These are phyloP conservation scores for Phytopythium sindhum DNA, from an alignment of 352 stramenopile species.

Conservation along the genomic window DNA sequence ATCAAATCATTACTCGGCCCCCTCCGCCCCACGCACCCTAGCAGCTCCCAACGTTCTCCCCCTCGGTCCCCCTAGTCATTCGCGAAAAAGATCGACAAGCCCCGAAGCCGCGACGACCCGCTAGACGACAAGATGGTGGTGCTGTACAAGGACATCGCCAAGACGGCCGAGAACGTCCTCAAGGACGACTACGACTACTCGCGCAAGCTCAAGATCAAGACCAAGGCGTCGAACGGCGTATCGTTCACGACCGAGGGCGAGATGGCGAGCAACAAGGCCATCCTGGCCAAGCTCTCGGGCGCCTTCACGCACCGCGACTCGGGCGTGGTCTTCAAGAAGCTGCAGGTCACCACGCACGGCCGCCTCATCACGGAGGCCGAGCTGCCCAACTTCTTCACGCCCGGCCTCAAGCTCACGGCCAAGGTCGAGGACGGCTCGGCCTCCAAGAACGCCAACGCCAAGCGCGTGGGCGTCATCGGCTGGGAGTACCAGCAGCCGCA, in stretches of 20 bases:
- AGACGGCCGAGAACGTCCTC: constrained; percentile 83
- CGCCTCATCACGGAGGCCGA: constrained; percentile 75
- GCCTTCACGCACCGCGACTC: constrained; percentile 61
- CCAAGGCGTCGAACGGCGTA: constrained; percentile 82
- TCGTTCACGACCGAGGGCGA: constrained; percentile 85
- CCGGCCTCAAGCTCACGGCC: constrained; percentile 76
- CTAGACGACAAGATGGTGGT: constrained; percentile 47
- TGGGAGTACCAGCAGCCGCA: constrained; percentile 69
- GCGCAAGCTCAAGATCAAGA: constrained; percentile 91
- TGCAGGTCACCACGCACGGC: constrained; percentile 83
- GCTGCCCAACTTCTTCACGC: constrained; percentile 74
- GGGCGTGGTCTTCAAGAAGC: constrained; percentile 82
- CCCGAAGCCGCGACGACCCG: constrained; percentile 8
- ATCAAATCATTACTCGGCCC: neutral
- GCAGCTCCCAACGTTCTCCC: constrained; percentile 5
- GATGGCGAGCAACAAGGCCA: constrained; percentile 85
- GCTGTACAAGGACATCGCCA: constrained; percentile 86
- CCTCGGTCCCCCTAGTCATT: constrained; percentile 30
- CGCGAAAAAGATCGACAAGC: constrained; percentile 47
- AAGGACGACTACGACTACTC: constrained; percentile 89
- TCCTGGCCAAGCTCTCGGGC: constrained; percentile 78
- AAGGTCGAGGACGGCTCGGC: constrained; percentile 83
- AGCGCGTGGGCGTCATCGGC: constrained; percentile 71
- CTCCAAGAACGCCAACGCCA: constrained; percentile 74
- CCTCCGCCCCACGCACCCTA: no score